Evolutionary conservation across 1,139 yeast species (phyloP).

Genomic region (Candida frijolesensis): DNA sequence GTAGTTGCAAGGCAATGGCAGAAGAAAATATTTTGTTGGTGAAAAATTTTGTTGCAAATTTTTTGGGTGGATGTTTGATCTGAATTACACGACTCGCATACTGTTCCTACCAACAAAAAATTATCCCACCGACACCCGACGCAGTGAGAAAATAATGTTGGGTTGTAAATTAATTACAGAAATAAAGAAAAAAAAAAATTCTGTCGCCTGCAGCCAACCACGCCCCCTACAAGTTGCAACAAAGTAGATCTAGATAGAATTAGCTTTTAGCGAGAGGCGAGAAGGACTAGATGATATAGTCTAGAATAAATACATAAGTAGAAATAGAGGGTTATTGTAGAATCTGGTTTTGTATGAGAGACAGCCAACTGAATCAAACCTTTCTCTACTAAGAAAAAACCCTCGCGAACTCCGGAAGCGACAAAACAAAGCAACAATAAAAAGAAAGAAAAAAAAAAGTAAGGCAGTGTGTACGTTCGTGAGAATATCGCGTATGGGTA

Average conservation of each 20-base stretch:
- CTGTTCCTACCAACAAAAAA: background rate
- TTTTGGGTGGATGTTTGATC: background rate
- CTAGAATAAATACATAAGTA: too few relatives aligned
- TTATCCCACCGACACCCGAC: background rate
- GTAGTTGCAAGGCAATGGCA: background rate
- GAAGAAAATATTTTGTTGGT: background rate
- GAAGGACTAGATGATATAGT: too few relatives aligned
- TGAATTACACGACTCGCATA: background rate
- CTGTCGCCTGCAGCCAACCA: background rate
- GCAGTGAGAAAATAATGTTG: background rate
- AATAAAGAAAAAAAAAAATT: background rate
- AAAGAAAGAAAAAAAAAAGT: background rate
- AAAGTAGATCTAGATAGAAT: too few relatives aligned
- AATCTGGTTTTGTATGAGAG: too few relatives aligned
- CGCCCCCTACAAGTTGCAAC: too few relatives aligned
- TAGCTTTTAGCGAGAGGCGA: too few relatives aligned
- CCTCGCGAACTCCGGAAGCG: constrained; percentile 3
- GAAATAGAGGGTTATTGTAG: too few relatives aligned
- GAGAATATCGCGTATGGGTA: too few relatives aligned
- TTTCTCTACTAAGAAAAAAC: background rate
- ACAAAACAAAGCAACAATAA: background rate
- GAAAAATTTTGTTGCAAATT: constrained; percentile 1
- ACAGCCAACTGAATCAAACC: too few relatives aligned
- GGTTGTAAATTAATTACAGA: background rate
- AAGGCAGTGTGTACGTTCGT: background rate